Evolutionary conservation across 495 filamentous ascomycete species (phyloP), one percentile per base, ranked within the genome.

Genomic region (Aspergillus affinis): DNA sequence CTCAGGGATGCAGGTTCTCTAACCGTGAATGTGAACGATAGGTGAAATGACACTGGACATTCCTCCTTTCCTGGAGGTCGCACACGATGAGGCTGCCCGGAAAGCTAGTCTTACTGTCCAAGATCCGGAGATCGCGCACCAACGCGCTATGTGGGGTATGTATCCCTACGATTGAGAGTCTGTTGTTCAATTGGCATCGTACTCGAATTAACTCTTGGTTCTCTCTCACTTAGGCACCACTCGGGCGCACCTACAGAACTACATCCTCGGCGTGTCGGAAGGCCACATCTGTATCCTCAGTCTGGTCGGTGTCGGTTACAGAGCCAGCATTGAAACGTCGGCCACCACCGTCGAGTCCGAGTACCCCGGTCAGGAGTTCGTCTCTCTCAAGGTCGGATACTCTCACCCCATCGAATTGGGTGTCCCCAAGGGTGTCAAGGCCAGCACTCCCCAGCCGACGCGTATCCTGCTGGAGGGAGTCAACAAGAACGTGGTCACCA

Each of bases 91-190:
- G 41, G 72, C 77, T 9, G 67, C 77, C 21, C 75, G 80, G 47
- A 90, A 86, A 67, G 86, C 86, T 10, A 81, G 75, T 9, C 69
- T 98, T 54, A 85, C 78, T 32, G 80, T 97, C 15, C 63, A 85
- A 60, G 83, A 97, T 73, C 66, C 71, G 10, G 65, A 80, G 6
- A 62, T 84, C 23, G 84, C 87, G 67, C 81, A 89, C 54, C 94
- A 98, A 76, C 85, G 90, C 69, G 93, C 89, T 73, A 98, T 98
- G 93, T 98, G 94, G 94, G 94, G 94, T 96, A 81, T 53, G 90
- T 80, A 29, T 59, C 46, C 32, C 45, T n/a, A 44, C 49, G 0
- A 23, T 4, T 48, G 0, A 18, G 21, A 26, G 17, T 47, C 57
- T 44, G 44, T 52, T 55, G 48, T 52, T 21, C 9, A n/a, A 48